A percentile compares a stretch with the other conserved stretches of the same genome.
Conservation (phyloP, 169 alveolate species). For the Sarcocystis neurona region DNA sequence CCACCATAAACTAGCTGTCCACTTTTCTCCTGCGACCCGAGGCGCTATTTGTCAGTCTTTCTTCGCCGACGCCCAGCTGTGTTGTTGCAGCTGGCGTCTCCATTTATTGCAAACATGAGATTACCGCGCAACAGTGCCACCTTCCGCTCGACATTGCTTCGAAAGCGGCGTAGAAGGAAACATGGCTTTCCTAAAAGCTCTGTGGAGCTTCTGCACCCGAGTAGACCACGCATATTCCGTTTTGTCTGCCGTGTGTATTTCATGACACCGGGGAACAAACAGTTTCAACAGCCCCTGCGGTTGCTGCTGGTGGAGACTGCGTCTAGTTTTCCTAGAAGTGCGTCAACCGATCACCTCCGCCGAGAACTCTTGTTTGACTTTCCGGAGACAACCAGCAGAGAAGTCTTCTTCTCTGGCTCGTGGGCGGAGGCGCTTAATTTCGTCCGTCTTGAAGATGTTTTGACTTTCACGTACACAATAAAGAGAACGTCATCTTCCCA, state of each 20-base stretch:
- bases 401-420: neutral
- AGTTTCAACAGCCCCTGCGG: conserved; percentile 10
- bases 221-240: neutral
- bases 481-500: too few relatives aligned
- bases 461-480: neutral
- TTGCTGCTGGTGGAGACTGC: neutral
- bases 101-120: too few relatives aligned
- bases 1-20: too few relatives aligned
- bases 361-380: neutral
- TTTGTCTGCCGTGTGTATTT: neutral
- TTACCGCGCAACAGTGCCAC: too few relatives aligned
- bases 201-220: too few relatives aligned
- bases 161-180: too few relatives aligned
- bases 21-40: too few relatives aligned
- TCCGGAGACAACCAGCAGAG: neutral
- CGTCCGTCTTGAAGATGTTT: conserved; percentile 21
- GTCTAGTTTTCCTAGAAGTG: neutral
- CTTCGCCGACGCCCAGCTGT: too few relatives aligned
- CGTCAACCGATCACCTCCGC: neutral
- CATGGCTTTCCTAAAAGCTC: too few relatives aligned
- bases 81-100: too few relatives aligned
- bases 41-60: too few relatives aligned
- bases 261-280: neutral
- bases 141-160: too few relatives aligned
- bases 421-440: conserved; percentile 32